Base-by-base conservation (phyloP, 306 rosid species). In the Quercus aquifolioides region DNA sequence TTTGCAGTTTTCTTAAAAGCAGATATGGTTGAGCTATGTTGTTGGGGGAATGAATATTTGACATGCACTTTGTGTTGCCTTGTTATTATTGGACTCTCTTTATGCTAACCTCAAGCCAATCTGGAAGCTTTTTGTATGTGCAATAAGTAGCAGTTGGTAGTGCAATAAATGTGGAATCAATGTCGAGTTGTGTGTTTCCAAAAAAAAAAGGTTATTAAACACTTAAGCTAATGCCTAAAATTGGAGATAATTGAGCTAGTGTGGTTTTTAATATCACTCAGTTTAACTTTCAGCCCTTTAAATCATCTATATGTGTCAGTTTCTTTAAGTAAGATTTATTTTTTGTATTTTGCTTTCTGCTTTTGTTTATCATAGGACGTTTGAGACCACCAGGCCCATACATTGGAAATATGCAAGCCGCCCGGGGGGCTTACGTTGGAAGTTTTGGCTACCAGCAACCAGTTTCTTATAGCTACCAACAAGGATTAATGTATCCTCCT, bases 401-500 rank as follows among this genome's bases (percentile, higher is more conserved):
- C 73, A 71, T 87, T 43, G 97, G 95, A 81, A 81, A 67, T 75
- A 18, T 89, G 84, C 98, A 87, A 83, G 77, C 91, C 38, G 43
- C 87, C 70, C 90, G 94, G 21, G 94, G 97, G 74, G 73, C 92
- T 81, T 92, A 87, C 21, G 57, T 85, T 25, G 97, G 97, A 83
- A 82, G 84, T 76, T 85, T 80, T 82, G 97, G 97, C 83, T 94
- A 89, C 79, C 98, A 91, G 83, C 98, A 94, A 58, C 94, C 97
- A n/a, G 78, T 89, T 79, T 77, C 97, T 35, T 91, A 92, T 78
- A 78, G 80, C 85, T 92, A 94, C 81, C 97, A 88, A 60, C 97
- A 90, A 82, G 97, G 97, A 74, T 70, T 94, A 76, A 75, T 88
- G 81, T 91, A 89, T 90, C 97, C 98, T 75, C 92, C 92, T 55